Conservation (phyloP, 768 basidiomycete species). For the Rhodosporidiobolus odoratus region DNA sequence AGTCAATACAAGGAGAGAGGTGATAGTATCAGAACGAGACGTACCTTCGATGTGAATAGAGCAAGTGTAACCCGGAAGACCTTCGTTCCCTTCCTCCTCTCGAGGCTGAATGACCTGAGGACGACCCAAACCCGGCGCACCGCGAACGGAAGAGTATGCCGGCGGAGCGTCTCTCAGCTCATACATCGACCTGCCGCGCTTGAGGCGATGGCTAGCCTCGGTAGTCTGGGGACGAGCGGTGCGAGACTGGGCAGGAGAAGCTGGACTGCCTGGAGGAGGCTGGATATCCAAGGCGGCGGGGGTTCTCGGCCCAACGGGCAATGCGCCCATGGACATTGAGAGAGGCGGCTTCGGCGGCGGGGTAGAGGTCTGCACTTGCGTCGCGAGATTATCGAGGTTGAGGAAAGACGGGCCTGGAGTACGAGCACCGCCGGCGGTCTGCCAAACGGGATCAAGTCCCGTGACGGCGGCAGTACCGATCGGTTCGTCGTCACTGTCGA, state of each 20-base stretch:
- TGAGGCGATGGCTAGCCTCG: slow-evolving; percentile 30
- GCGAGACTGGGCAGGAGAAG: slow-evolving; percentile 8
- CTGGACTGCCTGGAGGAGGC: slow-evolving; percentile 11
- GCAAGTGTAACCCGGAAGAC: slow-evolving; percentile 75
- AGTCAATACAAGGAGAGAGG: no score
- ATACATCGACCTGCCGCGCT: slow-evolving; percentile 47
- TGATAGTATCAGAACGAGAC: no score
- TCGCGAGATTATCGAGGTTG: not conserved
- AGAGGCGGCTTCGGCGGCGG: slow-evolving; percentile 42
- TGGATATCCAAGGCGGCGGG: slow-evolving; percentile 4
- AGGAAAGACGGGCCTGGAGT: slow-evolving; percentile 31
- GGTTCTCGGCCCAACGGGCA: slow-evolving; percentile 25
- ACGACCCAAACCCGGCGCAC: slow-evolving; percentile 45
- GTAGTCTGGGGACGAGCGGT: not conserved
- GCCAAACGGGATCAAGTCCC: slow-evolving; percentile 32
- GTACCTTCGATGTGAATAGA: slow-evolving; percentile 70
- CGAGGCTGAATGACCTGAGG: slow-evolving; percentile 46
- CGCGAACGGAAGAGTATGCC: slow-evolving; percentile 41
- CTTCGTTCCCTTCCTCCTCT: slow-evolving; percentile 74
- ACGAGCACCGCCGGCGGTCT: not conserved
- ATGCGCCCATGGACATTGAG: no score
- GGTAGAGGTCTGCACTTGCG: not conserved
- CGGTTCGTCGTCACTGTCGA: slow-evolving; percentile 29
- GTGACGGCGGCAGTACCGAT: slow-evolving; percentile 23
- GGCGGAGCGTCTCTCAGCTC: slow-evolving; percentile 48